Base-by-base conservation (phyloP, 2,329 filamentous ascomycete genomes). In the Hymenoscyphus linearis region DNA sequence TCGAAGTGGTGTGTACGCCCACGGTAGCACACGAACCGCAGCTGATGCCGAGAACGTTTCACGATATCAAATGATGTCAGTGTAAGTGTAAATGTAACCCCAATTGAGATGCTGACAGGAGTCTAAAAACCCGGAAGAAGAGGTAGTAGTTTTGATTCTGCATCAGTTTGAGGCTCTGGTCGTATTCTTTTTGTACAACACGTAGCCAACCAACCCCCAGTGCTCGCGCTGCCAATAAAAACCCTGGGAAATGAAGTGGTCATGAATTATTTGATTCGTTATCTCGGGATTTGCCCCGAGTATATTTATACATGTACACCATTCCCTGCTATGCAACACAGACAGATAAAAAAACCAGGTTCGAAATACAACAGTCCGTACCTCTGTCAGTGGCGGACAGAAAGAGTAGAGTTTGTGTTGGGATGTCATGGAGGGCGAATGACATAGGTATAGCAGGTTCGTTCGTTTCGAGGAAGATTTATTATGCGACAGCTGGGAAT, bases 381-480 rank as follows among this genome's bases (percentile, higher is more conserved):
- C 64, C 62, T 65, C 61, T 67, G 47, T 65, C 60, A 66, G 64
- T 63, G 56, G 59, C 58, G 65, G 67, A 68, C 62, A 60, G 65
- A 68, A 71, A 70, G 70, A 72, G 70, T 69, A 69, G 69, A 72
- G 70, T 70, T 60, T 60, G 40, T 26, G 26, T 25, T 56, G 61
- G 54, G 60, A 55, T 63, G 62, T 60, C 63, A 64, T 66, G 58
- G 57, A 57, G 53, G 63, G 52, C 60, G 68, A 54, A 65, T 61
- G 63, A 58, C 61, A 59, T 34, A 55, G 61, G 61, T n/a, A 55
- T 62, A 35, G 35, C 55, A 44, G 63, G 54, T 60, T 66, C 27
- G 57, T 60, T 59, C 40, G 13, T 31, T n/a, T n/a, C n/a, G 40
- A 50, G 52, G 18, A 36, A 50, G 44, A 12, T 9, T 50, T 10